These are phyloP conservation scores for Apiotrichum montevideense DNA, from an alignment of 1,284 basidiomycete genomes.

Conservation along the genomic window DNA sequence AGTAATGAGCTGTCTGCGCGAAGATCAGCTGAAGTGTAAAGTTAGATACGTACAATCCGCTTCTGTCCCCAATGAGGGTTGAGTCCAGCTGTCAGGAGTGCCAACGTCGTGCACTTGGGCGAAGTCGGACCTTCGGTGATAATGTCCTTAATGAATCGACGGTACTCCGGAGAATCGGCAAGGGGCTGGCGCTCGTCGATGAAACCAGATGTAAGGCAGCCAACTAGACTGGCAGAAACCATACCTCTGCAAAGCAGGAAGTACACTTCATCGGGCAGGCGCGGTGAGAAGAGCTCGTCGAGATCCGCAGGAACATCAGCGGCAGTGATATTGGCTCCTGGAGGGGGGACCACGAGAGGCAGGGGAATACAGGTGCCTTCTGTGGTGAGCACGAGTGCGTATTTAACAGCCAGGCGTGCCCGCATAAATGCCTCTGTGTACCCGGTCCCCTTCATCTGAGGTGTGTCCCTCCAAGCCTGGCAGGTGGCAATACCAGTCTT, in stretches of 20 bases:
- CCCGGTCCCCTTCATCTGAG: conserved; percentile 22
- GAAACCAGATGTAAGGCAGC: conserved; percentile 77
- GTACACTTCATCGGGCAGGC: conserved; percentile 93
- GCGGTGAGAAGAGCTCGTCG: conserved; percentile 90
- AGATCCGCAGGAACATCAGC: conserved; percentile 86
- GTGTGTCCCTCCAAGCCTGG: conserved; percentile 64
- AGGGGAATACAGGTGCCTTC: conserved; percentile 85
- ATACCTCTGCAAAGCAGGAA: conserved; percentile 92
- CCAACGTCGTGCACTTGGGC: conserved; percentile 83
- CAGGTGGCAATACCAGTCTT: conserved; percentile 77
- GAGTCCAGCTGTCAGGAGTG: conserved; percentile 69
- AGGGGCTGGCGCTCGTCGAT: conserved; percentile 83
- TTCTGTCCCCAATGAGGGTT: conserved; percentile 68
- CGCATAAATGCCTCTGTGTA: conserved; percentile 86
- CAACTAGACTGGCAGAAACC: conserved; percentile 75
- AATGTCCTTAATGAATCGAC: conserved; percentile 87
- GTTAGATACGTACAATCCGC: conserved; percentile 52
- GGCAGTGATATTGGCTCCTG: conserved; percentile 54
- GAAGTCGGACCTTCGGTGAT: conserved; percentile 88
- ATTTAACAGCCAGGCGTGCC: conserved; percentile 87
- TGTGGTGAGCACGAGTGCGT: conserved; percentile 80
- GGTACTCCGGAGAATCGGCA: conserved; percentile 90
- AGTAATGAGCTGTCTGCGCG: conserved; percentile 48
- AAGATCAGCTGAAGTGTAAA: not conserved
- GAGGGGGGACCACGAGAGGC: conserved; percentile 63